Evolutionary conservation across 2,329 filamentous ascomycete genomes (phyloP), one percentile per base, ranked within the genome.

Genomic region (Colletotrichum sp.): DNA sequence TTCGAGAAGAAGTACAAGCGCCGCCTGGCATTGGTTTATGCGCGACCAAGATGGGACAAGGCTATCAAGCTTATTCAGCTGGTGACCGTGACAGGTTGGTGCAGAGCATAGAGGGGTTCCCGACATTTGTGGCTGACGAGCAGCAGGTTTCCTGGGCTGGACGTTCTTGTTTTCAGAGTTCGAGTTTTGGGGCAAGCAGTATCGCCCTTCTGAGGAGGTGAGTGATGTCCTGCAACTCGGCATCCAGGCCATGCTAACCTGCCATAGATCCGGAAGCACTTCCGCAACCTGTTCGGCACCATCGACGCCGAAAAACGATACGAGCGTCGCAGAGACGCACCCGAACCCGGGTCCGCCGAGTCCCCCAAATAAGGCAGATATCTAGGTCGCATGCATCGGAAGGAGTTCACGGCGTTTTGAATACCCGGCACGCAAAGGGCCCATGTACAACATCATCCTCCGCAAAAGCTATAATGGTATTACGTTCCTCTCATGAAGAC

Each of bases 1-100:
- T 93, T 95, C 79, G 94, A 96, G 87, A 92, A 94, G 83, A 93
- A 94, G 81, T 96, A 94, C 85, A 94, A 95, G 85, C 89, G 94
- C 68, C 89, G 94, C 70, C 84, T 94, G 30, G 88, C 89, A 73
- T 84, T 94, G 78, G 91, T 91, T 79, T 90, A 89, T 81, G 88
- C 89, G 55, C 86, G 92, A 26, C 93, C 93, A 10, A 83, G 84
- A 64, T 95, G 93, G 92, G 89, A 90, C 56, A 94, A 93, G 83
- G 88, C 85, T 76, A 87, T 93, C 71, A 92, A 91, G 83, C 85
- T 95, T 77, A 89, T 89, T 66, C 94, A 95, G 84, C 90, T 92
- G 13, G 84, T 85, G 28, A 90, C 87, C 52, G 88, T 93, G 61
- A 86, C 89, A 67, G 89, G 91, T 93, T 80, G 74, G 90, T 85